Evolutionary conservation across 2,329 filamentous ascomycete species (phyloP).

Genomic region (Drechslerella coelobrocha): DNA sequence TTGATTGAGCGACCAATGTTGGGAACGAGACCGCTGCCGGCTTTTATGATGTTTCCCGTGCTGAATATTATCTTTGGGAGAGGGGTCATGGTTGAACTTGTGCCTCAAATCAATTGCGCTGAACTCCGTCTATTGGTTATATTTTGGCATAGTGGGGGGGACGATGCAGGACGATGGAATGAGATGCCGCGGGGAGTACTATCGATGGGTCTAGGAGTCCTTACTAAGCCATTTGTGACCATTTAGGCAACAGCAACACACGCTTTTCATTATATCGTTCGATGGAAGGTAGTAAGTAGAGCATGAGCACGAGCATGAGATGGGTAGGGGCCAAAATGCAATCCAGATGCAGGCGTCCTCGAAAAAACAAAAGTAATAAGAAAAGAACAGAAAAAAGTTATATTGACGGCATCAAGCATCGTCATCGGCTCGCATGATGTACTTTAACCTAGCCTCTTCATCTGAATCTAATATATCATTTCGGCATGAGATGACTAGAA

Average conservation of each 20-base stretch:
- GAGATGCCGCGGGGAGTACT: too few species aligned
- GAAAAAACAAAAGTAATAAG: background rate
- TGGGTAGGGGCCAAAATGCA: background rate
- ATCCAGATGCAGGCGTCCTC: background rate
- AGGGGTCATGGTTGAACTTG: conserved; percentile 55
- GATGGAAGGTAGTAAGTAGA: background rate
- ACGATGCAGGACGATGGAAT: too few species aligned
- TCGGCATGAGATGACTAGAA: conserved; percentile 39
- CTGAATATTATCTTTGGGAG: conserved; percentile 30
- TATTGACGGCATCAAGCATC: conserved; percentile 29
- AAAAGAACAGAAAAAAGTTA: background rate
- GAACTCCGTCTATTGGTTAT: too few species aligned
- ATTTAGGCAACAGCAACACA: background rate
- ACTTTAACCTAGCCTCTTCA: conserved; percentile 35
- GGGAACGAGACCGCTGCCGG: too few species aligned
- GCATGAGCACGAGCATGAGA: too few species aligned
- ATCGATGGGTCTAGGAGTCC: too few species aligned
- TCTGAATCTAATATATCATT: conserved; percentile 48
- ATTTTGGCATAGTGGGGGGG: too few species aligned
- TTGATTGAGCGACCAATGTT: conserved; percentile 75
- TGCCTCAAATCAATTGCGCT: too few species aligned
- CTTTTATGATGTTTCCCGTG: conserved; percentile 70
- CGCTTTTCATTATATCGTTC: background rate
- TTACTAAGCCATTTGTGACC: too few species aligned
- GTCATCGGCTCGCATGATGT: conserved; percentile 25